phyloP scores from a whole-genome alignment of 2,329 filamentous ascomycete genomes.

The Exophiala dermatitidis region DNA sequence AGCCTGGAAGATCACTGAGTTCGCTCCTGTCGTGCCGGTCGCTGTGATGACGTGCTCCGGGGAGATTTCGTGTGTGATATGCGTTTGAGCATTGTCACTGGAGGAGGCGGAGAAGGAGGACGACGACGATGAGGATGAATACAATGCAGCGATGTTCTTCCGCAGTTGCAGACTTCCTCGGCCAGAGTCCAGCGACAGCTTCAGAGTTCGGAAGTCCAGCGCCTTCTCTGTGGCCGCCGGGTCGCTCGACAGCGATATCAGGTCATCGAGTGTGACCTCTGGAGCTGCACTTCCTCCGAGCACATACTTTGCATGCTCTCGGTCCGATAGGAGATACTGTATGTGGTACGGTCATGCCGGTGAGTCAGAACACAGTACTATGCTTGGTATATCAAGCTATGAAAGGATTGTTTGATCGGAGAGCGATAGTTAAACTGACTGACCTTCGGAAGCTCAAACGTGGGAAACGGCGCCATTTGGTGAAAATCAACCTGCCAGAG shows the following conservation, averaged over 20 bases:
- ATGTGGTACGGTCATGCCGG: too few relatives aligned
- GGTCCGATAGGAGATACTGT: background rate
- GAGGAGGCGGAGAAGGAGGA: too few relatives aligned
- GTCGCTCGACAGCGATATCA: slow-evolving; percentile 49
- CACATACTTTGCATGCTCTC: background rate
- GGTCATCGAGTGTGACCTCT: slow-evolving; percentile 64
- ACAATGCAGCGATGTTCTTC: slow-evolving; percentile 28
- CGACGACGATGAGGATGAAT: slow-evolving; percentile 6
- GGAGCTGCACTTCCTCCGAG: slow-evolving; percentile 23
- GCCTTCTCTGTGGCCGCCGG: slow-evolving; percentile 28
- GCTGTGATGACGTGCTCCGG: slow-evolving; percentile 68
- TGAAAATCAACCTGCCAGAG: background rate
- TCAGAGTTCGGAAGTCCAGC: slow-evolving; percentile 17
- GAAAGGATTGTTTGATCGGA: too few relatives aligned
- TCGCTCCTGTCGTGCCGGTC: slow-evolving; percentile 73
- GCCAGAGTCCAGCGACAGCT: slow-evolving; percentile 26
- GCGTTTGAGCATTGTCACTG: too few relatives aligned
- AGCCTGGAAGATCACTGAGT: slow-evolving; percentile 67
- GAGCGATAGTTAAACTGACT: background rate
- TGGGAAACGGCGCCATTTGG: background rate
- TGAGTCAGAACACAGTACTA: too few relatives aligned
- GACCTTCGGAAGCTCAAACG: background rate
- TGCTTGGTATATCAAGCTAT: too few relatives aligned
- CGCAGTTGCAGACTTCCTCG: slow-evolving; percentile 28
- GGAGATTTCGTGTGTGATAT: slow-evolving; percentile 25